Evolutionary conservation across 257 asterid genomes (phyloP).

Genomic region (Asclepias syriaca): DNA sequence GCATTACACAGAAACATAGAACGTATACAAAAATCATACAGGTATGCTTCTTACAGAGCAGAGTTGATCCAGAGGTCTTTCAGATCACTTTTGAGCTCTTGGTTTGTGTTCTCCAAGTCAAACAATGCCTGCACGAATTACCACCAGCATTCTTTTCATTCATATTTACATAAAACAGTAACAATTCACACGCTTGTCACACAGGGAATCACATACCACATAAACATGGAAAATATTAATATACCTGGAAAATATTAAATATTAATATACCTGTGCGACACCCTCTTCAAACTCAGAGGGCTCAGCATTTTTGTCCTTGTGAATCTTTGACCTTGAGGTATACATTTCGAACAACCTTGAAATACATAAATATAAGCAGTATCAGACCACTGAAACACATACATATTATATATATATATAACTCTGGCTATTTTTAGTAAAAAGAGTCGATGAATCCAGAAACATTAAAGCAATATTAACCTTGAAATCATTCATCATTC

Average conservation of each 20-base stretch:
- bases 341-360: slow-evolving; percentile 49
- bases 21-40: not conserved
- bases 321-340: slow-evolving; percentile 64
- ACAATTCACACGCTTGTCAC: not conserved
- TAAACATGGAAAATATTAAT: not conserved
- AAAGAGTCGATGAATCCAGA: no score
- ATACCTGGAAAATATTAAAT: no score
- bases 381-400: no score
- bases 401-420: no score
- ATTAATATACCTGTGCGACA: slow-evolving; percentile 63
- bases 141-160: not conserved
- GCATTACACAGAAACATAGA: not conserved
- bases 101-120: slow-evolving; percentile 82
- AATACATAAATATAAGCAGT: not conserved
- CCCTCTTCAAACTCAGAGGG: slow-evolving; percentile 82
- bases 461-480: no score
- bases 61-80: slow-evolving; percentile 81
- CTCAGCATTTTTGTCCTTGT: slow-evolving; percentile 76
- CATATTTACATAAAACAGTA: not conserved
- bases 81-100: slow-evolving; percentile 82
- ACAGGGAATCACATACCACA: not conserved
- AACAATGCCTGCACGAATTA: slow-evolving; percentile 52
- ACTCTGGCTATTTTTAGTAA: no score
- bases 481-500: no score
- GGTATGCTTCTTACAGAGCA: slow-evolving; percentile 45